phyloP scores from a whole-genome alignment of 805 yeast species.

The Lipomyces spencermartinsiae region DNA sequence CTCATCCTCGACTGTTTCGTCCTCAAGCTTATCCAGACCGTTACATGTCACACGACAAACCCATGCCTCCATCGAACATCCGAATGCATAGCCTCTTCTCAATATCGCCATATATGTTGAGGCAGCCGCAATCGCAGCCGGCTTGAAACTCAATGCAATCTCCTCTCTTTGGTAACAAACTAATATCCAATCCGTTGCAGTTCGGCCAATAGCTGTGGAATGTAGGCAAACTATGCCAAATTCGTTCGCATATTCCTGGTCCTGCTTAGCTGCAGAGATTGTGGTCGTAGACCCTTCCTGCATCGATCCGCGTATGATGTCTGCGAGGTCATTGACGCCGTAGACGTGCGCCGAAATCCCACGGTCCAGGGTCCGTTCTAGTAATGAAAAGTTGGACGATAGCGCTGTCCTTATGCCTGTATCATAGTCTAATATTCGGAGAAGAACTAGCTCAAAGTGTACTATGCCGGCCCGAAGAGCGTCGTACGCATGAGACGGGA shows the following conservation, averaged over 20 bases:
- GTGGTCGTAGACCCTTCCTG: slow-evolving; percentile 10
- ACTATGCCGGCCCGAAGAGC: slow-evolving; percentile 31
- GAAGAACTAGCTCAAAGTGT: slow-evolving; percentile 24
- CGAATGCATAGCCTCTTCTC: slow-evolving; percentile 9
- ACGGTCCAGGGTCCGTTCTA: slow-evolving; percentile 17
- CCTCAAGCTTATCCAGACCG: slow-evolving; percentile 5
- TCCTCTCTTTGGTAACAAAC: slow-evolving; percentile 8
- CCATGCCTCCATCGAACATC: not conserved
- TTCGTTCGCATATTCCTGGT: slow-evolving; percentile 19
- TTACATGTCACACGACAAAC: not conserved
- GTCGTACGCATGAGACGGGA: slow-evolving; percentile 28
- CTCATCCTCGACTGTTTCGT: not conserved
- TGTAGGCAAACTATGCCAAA: slow-evolving; percentile 23
- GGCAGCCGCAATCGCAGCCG: slow-evolving; percentile 22
- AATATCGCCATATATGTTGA: slow-evolving; percentile 19
- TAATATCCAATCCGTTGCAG: slow-evolving; percentile 11
- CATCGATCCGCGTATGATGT: slow-evolving; percentile 10
- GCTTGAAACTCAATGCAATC: slow-evolving; percentile 1
- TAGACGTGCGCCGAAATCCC: slow-evolving; percentile 13
- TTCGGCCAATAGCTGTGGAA: slow-evolving; percentile 20
- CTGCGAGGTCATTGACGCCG: slow-evolving; percentile 20
- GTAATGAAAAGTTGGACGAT: slow-evolving; percentile 8
- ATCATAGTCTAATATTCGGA: slow-evolving; percentile 22
- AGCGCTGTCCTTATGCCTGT: slow-evolving; percentile 11
- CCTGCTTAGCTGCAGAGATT: slow-evolving; percentile 8